Evolutionary conservation across 2,329 filamentous ascomycete species (phyloP).

Genomic region (Colletotrichum echinochloae): DNA sequence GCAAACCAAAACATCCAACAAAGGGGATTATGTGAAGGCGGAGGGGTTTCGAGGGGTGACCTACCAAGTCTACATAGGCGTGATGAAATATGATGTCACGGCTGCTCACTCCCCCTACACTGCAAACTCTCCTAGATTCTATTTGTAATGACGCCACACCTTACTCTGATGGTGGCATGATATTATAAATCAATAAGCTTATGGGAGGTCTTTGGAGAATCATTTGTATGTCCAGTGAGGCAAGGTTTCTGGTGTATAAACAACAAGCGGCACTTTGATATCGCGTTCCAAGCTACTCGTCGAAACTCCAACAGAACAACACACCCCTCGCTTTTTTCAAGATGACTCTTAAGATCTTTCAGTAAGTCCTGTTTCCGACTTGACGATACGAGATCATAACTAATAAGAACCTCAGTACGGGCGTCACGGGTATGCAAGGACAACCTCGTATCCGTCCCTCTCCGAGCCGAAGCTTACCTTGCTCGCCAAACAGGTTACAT

Average conservation of each 20-base stretch:
- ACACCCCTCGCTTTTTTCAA: background rate
- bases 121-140: too few species aligned
- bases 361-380: slow-evolving; percentile 48
- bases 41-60: background rate
- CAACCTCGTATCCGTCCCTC: background rate
- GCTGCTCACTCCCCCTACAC: slow-evolving; percentile 10
- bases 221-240: background rate
- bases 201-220: background rate
- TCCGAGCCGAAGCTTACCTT: background rate
- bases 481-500: slow-evolving; percentile 57
- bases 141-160: slow-evolving; percentile 14
- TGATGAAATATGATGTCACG: slow-evolving; percentile 36
- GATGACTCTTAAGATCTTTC: slow-evolving; percentile 57
- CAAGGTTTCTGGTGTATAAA: background rate
- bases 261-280: background rate
- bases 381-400: background rate
- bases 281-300: background rate
- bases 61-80: slow-evolving; percentile 5
- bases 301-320: background rate
- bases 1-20: background rate
- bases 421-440: slow-evolving; percentile 54
- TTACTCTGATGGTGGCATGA: background rate
- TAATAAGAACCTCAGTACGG: slow-evolving; percentile 51
- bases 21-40: background rate
- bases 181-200: slow-evolving; percentile 29